A percentile compares a stretch with the other conserved stretches of the same genome.
Conservation (phyloP, 768 basidiomycete genomes). For the Tulasnella sp. region DNA sequence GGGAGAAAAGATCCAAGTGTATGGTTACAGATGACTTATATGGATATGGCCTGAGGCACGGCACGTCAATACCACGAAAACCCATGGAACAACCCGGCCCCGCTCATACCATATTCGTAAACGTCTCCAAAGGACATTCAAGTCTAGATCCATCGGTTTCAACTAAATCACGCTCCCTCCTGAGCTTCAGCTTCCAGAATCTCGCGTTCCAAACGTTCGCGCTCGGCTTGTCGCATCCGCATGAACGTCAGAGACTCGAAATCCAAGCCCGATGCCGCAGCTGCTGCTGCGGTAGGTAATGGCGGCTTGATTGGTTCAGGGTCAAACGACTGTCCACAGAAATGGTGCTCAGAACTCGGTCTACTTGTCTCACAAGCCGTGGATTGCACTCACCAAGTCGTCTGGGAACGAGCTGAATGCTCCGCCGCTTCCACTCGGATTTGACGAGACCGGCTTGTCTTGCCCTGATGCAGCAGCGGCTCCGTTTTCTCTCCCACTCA, state of each 20-base stretch:
- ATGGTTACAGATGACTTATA: not conserved
- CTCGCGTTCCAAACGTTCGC: conserved; percentile 59
- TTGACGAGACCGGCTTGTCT: not conserved
- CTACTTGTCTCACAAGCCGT: not conserved
- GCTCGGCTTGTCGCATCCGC: conserved; percentile 76
- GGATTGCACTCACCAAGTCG: conserved; percentile 46
- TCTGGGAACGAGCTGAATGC: conserved; percentile 63
- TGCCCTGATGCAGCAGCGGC: not conserved
- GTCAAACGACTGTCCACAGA: conserved; percentile 20
- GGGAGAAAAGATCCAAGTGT: not conserved
- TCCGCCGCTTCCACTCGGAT: conserved; percentile 30
- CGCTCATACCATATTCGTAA: not conserved
- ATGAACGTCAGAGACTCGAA: conserved; percentile 77
- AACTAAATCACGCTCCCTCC: conserved; percentile 31
- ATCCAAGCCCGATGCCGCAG: conserved; percentile 47
- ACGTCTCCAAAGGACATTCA: not conserved
- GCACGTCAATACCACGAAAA: not conserved
- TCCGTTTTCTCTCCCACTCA: not conserved
- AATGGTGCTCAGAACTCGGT: not conserved
- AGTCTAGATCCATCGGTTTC: not conserved
- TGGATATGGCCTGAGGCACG: not conserved
- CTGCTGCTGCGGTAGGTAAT: conserved; percentile 13
- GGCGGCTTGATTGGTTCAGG: conserved; percentile 21
- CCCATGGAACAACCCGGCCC: not conserved
- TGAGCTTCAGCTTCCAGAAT: conserved; percentile 65